Base-by-base conservation (phyloP, 2,329 filamentous ascomycete genomes). In the Trichoderma sp. region DNA sequence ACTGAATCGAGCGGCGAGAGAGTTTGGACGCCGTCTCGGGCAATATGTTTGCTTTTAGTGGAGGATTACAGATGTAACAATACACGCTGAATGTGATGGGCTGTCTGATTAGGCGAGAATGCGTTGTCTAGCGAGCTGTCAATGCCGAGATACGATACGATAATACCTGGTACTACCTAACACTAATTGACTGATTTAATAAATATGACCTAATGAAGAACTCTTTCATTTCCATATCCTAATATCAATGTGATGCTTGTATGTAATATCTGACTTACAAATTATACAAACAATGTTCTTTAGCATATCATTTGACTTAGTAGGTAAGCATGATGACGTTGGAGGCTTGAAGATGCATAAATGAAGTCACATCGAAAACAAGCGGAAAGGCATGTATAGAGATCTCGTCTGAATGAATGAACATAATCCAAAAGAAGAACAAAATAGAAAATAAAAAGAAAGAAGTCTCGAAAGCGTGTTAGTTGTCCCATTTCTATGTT, bases 91-190 rank as follows among this genome's bases (percentile, higher is more conserved):
- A 38, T 14, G 14, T 24, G 45, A 50, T 29, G 33, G 41, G 14
- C 29, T 41, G 71, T 56, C 53, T 63, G 29, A 31, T 65, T 41
- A 64, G 60, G 66, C 66, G 66, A 71, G 73, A n/a, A 50, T 65
- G 31, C 33, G 18, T n/a, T 53, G 29, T 35, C 41, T 63, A 67
- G 38, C 50, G 60, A 65, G 71, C 29, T 29, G 21, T 9, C 31
- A n/a, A 68, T 53, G 38, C 33, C 14, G 29, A 56, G 21, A 64
- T 65, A 50, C 62, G 12, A 63, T 50, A 27, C 11, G 35, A 24
- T 45, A 62, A 63, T 75, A 29, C 71, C 21, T n/a, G 53, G 45
- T 65, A 33, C 31, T 65, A n/a, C 41, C 27, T 11, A 29, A n/a
- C 45, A 50, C 29, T 65, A 65, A 38, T 56, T 56, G 53, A 63